A percentile compares a stretch with the other conserved stretches of the same genome.
These are phyloP conservation scores for Ophiobolus disseminans DNA, from an alignment of 2,329 filamentous ascomycete genomes.

Conservation along the genomic window DNA sequence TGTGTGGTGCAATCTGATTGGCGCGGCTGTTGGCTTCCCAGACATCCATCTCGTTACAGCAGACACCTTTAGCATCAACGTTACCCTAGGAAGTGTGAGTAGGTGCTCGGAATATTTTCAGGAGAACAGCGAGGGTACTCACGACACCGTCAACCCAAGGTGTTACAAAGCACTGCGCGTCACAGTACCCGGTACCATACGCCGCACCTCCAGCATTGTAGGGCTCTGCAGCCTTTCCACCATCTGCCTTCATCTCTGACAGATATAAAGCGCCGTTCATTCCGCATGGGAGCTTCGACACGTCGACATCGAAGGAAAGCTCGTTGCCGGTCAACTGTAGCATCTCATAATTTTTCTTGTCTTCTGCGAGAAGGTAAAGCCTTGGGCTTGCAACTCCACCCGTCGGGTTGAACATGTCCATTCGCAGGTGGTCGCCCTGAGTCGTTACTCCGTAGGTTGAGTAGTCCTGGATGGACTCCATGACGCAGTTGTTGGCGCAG, in stretches of 20 bases:
- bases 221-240: slow-evolving; percentile 41
- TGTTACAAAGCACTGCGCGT: slow-evolving; percentile 54
- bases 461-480: slow-evolving; percentile 64
- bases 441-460: slow-evolving; percentile 61
- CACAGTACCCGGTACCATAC: slow-evolving; percentile 67
- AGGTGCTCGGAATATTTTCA: slow-evolving; percentile 28
- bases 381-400: slow-evolving; percentile 56
- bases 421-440: slow-evolving; percentile 55
- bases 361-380: slow-evolving; percentile 67
- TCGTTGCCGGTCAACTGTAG: slow-evolving; percentile 72
- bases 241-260: slow-evolving; percentile 48
- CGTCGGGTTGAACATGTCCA: slow-evolving; percentile 52
- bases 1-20: slow-evolving; percentile 58
- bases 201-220: slow-evolving; percentile 61
- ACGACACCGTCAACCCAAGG: slow-evolving; percentile 49
- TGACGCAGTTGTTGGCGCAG: slow-evolving; percentile 64
- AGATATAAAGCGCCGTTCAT: slow-evolving; percentile 53
- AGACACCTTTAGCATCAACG: slow-evolving; percentile 54
- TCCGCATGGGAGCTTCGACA: slow-evolving; percentile 51
- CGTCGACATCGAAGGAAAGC: slow-evolving; percentile 76
- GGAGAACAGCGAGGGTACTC: slow-evolving; percentile 26
- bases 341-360: slow-evolving; percentile 68
- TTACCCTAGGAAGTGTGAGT: slow-evolving; percentile 53
- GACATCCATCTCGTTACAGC: slow-evolving; percentile 65
- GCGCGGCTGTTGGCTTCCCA: slow-evolving; percentile 62